phyloP scores from a whole-genome alignment of 306 rosid genomes.

The Macrotyloma uniflorum region DNA sequence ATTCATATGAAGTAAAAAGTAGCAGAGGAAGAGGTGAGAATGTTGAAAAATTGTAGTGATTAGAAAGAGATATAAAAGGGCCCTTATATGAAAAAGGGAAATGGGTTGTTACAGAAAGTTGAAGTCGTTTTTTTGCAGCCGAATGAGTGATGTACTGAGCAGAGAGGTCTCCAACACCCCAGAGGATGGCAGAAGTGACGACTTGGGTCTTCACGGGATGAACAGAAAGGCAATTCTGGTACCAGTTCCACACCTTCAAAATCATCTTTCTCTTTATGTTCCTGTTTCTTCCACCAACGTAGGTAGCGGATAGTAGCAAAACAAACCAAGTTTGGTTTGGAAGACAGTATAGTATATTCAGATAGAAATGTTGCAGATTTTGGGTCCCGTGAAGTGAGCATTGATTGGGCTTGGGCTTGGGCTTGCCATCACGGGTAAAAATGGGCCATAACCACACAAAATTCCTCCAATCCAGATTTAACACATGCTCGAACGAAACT shows the following conservation, averaged over 20 bases:
- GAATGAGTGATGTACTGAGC: conserved; percentile 82
- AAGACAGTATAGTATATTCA: background rate
- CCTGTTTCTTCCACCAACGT: background rate
- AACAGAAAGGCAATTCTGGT: conserved; percentile 62
- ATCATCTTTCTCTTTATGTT: conserved; percentile 22
- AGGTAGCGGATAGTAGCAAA: background rate
- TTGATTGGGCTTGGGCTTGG: background rate
- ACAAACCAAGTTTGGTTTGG: background rate
- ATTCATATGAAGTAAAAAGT: background rate
- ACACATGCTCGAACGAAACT: no score
- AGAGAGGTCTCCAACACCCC: conserved; percentile 78
- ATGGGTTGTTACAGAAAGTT: conserved; percentile 44
- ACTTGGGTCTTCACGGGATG: conserved; percentile 83
- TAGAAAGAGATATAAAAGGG: background rate
- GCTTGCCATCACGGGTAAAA: background rate
- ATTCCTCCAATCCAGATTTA: no score
- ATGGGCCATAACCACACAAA: no score
- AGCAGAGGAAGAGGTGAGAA: background rate
- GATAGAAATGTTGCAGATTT: background rate
- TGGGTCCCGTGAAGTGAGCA: no score
- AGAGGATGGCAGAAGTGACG: conserved; percentile 67
- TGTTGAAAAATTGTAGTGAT: background rate
- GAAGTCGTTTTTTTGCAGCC: conserved; percentile 48
- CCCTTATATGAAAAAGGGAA: background rate
- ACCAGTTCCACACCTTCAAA: conserved; percentile 78